Base-by-base conservation (phyloP, 2,329 filamentous ascomycete species). In the Sarocladium kiliense region DNA sequence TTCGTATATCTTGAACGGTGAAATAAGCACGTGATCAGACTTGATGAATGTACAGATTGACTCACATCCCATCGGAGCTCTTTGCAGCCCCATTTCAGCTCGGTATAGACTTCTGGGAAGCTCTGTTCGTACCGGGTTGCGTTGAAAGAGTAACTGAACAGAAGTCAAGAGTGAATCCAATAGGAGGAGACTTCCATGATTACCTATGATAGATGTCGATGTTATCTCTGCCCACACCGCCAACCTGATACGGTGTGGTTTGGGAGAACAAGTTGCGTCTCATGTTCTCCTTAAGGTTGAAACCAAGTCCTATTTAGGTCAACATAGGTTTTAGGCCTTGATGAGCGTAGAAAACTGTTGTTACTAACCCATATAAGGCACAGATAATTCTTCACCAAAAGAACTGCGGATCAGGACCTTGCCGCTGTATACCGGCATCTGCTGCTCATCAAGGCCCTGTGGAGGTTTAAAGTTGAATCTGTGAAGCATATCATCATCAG, bases 371-470 rank as follows among this genome's bases (percentile, higher is more conserved):
- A 64, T 25, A 58, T 72, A 71, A 4, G 68, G 69, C 9, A 71
- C 58, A 1, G 62, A 64, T 10, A 71, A 60, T 6, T 63, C 58
- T 42, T 71, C 70, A 10, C 65, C 65, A 14, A 65, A 63, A 53
- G 61, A 64, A n/a, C 62, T 62, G 7, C 59, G 58, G 49, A 71
- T 60, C 18, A 66, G 54, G 16, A 71, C 58, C 54, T 66, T 68
- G 30, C 69, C 69, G 44, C 66, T 68, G 55, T 71, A 71, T 14
- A 70, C 56, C 1, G 68, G 69, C 27, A 71, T 61, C 5, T 63
- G 26, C 30, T 67, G 64, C 56, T 66, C 67, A 21, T 64, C 62
- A 11, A 58, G 51, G 16, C 37, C 57, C 34, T 59, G 34, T 10
- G 67, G 68, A 14, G 63, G 66, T 18, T 61, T 62, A 50, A 70